Evolutionary conservation across 129 eudicot genomes (phyloP), one percentile per base, ranked within the genome.

Genomic region (Apium graveolens): DNA sequence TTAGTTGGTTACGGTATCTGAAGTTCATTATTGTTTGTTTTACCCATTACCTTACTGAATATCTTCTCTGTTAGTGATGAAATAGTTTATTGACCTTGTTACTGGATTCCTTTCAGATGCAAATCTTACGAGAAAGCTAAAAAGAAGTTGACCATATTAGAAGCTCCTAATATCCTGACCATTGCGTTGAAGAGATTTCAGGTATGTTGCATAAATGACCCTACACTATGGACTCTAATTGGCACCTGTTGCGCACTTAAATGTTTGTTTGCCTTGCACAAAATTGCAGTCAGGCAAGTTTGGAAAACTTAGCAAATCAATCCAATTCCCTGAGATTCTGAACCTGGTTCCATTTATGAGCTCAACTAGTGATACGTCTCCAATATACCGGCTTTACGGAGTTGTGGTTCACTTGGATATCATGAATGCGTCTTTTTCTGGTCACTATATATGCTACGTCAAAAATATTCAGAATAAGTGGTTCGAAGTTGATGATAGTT

Each of bases 151-250:
- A 86, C 84, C 0, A 79, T 95, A 68, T 63, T 80, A 48, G 97
- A 92, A 86, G 99, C 97, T 78, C 99, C 97, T 8, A 95, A 92
- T 79, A 86, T 95, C 68, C 99, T 95, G 78, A 91, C 99, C 5
- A 89, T 95, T 80, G 91, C 90, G 13, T 75, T 95, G 81, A 95
- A 95, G 86, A 87, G 99, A 48, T 95, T 90, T 87, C 92, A 84
- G 97, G 99, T 92, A 83, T 80, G 73, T 73, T 69, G 63, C 31
- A 38, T 78, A 20, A 72, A 26, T 49, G 42, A 41, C 7, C 35
- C 49, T 37, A 75, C 74, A 24, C 35, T 78, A 70, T 20, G 5
- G 32, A 24, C 35, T 78, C 62, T 20, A 18, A 26, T 31, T 20
- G 60, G 6, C 37, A 62, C 78, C 43, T 60, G 68, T 26, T 60